Percentiles rank a stretch among this genome's conserved stretches.
Evolutionary conservation across 1,284 basidiomycete species (phyloP).

Genomic region (Irpex sp.): DNA sequence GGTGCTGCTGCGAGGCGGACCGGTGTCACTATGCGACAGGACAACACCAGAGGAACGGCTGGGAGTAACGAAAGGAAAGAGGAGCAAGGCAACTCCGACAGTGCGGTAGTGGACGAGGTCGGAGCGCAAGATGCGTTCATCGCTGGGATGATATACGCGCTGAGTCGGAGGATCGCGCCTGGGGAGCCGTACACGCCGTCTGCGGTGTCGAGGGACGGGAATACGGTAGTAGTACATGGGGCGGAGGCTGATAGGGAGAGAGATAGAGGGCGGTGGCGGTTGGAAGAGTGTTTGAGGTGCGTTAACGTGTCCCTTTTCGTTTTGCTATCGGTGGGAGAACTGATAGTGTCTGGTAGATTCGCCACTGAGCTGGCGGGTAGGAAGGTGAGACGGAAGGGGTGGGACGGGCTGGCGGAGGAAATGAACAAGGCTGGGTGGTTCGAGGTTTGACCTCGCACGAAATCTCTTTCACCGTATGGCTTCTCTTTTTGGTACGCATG

Average conservation of each 20-base stretch:
- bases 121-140: conserved; percentile 79
- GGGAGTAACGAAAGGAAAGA: too few relatives aligned
- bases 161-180: conserved; percentile 63
- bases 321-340: not conserved
- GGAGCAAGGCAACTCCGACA: not conserved
- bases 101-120: conserved; percentile 52
- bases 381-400: conserved; percentile 54
- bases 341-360: conserved; percentile 43
- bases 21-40: too few relatives aligned
- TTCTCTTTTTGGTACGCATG: not conserved
- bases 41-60: too few relatives aligned
- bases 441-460: conserved; percentile 23
- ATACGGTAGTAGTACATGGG: conserved; percentile 13
- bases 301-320: conserved; percentile 8
- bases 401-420: conserved; percentile 68
- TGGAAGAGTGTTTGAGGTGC: conserved; percentile 75
- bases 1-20: conserved; percentile 5
- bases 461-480: too few relatives aligned
- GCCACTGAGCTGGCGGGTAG: conserved; percentile 74
- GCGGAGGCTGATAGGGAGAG: conserved; percentile 29
- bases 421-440: conserved; percentile 73
- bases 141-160: conserved; percentile 75
- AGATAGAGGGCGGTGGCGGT: conserved; percentile 55
- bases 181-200: conserved; percentile 69
- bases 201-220: conserved; percentile 33